Base-by-base conservation (phyloP, 768 basidiomycete genomes). In the Mycena albidolilacea region DNA sequence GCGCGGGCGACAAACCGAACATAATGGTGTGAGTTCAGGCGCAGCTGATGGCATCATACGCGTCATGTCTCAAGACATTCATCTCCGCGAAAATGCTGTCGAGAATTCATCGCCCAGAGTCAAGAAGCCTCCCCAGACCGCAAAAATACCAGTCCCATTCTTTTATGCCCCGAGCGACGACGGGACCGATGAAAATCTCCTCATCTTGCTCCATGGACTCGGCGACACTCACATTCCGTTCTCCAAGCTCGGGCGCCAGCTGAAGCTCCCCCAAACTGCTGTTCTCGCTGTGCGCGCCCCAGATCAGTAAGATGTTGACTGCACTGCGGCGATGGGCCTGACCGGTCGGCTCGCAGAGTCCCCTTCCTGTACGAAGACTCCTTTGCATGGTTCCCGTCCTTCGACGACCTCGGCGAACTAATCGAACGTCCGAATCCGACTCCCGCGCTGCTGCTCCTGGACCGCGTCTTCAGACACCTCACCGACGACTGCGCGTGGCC, bases 211-310 rank as follows among this genome's bases (percentile, higher is more conserved):
- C 9, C 96, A 97, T 73, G 96, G 96, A 0, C 88, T 97, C 35
- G 96, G 96, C 35, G 96, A 97, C 82, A 95, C 92, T 0, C 91
- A 93, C 71, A 58, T 83, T 3, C 95, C 95, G 1, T 97, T 98
- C 79, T 84, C 87, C 41, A 90, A 90, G 65, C 89, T 98, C 7
- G 95, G 91, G 11, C 85, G 85, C 23, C 88, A 89, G 11, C 81
- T 98, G 59, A 93, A 90, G 75, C 88, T 98, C n/a, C 97, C 96
- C 0, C 96, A 97, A 80, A 97, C 97, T 0, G 95, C 96, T 3
- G 86, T 90, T 1, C 88, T 97, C n/a, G 88, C 94, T 1, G 79
- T 97, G 11, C 90, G 93, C 60, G 96, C 93, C 3, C 92, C 95
- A 19, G 89, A 92, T 77, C 90, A 89, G 93, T 95, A 48, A 55